Percentiles rank a stretch among this genome's conserved stretches.
These are phyloP conservation scores for Ophidiomyces ophidiicola DNA, from an alignment of 2,329 filamentous ascomycete species.

Conservation along the genomic window DNA sequence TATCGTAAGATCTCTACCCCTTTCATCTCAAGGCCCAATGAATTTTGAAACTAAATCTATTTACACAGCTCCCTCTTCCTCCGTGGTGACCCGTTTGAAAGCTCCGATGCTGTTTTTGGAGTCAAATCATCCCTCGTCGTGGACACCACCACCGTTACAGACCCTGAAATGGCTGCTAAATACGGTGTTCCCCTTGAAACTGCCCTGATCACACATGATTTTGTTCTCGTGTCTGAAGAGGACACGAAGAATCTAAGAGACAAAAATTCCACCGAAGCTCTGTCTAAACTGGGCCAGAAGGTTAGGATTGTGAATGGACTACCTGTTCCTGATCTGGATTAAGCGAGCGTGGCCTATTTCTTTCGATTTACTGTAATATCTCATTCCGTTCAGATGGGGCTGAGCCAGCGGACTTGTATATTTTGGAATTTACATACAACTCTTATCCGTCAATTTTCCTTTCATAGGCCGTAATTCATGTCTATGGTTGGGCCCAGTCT, in stretches of 20 bases:
- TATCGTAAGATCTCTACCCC: conserved; percentile 52
- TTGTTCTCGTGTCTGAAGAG: conserved; percentile 60
- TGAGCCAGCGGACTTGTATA: no score
- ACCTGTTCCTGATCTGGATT: conserved; percentile 59
- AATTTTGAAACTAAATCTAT: neutral
- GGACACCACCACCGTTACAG: conserved; percentile 45
- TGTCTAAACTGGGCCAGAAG: conserved; percentile 53
- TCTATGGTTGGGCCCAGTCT: no score
- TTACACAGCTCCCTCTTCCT: conserved; percentile 57
- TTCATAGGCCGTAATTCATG: no score
- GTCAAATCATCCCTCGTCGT: conserved; percentile 71
- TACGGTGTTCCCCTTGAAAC: conserved; percentile 54
- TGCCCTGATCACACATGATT: conserved; percentile 58
- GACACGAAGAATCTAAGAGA: conserved; percentile 57
- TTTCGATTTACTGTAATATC: neutral
- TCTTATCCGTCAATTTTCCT: neutral
- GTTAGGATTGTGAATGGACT: conserved; percentile 66
- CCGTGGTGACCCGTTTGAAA: conserved; percentile 67
- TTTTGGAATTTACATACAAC: neutral
- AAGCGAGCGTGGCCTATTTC: neutral
- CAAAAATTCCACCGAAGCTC: conserved; percentile 52
- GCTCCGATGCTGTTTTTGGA: conserved; percentile 72
- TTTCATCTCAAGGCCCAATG: conserved; percentile 1
- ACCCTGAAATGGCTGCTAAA: conserved; percentile 41
- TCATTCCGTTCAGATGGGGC: no score